Percentiles rank a stretch among this genome's conserved stretches.
Evolutionary conservation across 768 basidiomycete species (phyloP).

Genomic region (Pleurotus salmoneostramineus): DNA sequence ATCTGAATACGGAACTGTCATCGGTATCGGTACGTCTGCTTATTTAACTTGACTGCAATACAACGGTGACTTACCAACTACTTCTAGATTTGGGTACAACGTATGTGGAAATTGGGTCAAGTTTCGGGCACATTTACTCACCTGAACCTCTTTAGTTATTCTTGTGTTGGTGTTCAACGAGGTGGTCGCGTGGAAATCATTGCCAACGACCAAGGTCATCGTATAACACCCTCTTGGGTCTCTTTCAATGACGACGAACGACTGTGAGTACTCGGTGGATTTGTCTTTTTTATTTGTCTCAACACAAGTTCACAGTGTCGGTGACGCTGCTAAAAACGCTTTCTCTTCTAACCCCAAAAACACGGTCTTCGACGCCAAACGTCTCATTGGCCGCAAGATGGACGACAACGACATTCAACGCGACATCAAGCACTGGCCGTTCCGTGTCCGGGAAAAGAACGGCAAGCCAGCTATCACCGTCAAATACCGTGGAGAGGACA

Average conservation of each 20-base stretch:
- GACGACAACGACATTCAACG: slow-evolving; percentile 78
- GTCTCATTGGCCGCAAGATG: slow-evolving; percentile 85
- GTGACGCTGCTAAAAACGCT: slow-evolving; percentile 96
- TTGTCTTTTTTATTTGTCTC: not conserved
- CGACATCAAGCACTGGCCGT: slow-evolving; percentile 91
- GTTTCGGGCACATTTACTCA: not conserved
- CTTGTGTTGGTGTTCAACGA: slow-evolving; percentile 91
- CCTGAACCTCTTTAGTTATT: slow-evolving; percentile 58
- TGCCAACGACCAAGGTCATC: slow-evolving; percentile 86
- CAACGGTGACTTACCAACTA: slow-evolving; percentile 4
- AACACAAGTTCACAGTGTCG: slow-evolving; percentile 47
- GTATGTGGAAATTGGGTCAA: slow-evolving; percentile 30
- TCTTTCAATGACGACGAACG: slow-evolving; percentile 78
- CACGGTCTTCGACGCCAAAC: slow-evolving; percentile 96
- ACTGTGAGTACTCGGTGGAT: slow-evolving; percentile 36
- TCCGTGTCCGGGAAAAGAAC: slow-evolving; percentile 71
- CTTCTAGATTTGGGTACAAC: slow-evolving; percentile 85
- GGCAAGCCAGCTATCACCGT: slow-evolving; percentile 82
- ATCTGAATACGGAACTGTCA: slow-evolving; percentile 85
- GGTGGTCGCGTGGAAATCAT: slow-evolving; percentile 87
- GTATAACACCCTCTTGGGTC: slow-evolving; percentile 89
- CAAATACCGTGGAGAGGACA: slow-evolving; percentile 71
- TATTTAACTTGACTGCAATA: not conserved
- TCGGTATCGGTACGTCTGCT: slow-evolving; percentile 73
- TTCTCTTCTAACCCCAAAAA: slow-evolving; percentile 89